Evolutionary conservation across 148 eudicot species (phyloP), one percentile per base, ranked within the genome.

Genomic region (Agrostemma githago): DNA sequence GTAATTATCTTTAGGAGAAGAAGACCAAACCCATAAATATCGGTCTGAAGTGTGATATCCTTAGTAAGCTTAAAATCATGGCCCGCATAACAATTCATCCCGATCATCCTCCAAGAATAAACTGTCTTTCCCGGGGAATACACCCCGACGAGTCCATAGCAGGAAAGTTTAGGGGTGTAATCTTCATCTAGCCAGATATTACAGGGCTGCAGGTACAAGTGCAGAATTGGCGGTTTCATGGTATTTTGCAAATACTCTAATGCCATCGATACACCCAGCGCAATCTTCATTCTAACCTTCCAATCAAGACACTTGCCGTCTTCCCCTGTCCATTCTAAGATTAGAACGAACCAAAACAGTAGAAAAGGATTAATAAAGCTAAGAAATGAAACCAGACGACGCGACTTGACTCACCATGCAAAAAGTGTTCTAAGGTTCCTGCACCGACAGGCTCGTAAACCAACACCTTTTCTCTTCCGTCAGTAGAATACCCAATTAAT

Each of bases 131-230:
- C 56, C 56, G 61, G 16, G 15, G 61, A 15, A 57, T 9, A 57
- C 61, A 57, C 16, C 16, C 15, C n/a, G 16, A 15, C 61, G 0
- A 57, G 5, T 57, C 61, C 61, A 12, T 9, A 57, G 61, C 16
- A 57, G n/a, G 61, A 57, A 12, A 57, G 61, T 57, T 60, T 60
- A 60, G 63, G 63, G 6, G 37, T 16, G 63, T 19, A 17, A 0
- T 60, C 63, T 60, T 60, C 37, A 60, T 60, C 37, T 6, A 60
- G 63, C 63, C 63, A 60, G 5, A 60, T 10, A 60, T 60, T 60
- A 16, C 34, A n/a, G 1, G 63, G 63, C 4, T 19, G 8, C 5
- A 60, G 19, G 37, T 60, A 3, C 9, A 5, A 60, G 19, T 60
- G 26, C 20, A 19, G 37, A 60, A 60, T 60, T 20, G 37, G 63